phyloP scores from a whole-genome alignment of 208 protist species.

The Crithidia acanthocephali region DNA sequence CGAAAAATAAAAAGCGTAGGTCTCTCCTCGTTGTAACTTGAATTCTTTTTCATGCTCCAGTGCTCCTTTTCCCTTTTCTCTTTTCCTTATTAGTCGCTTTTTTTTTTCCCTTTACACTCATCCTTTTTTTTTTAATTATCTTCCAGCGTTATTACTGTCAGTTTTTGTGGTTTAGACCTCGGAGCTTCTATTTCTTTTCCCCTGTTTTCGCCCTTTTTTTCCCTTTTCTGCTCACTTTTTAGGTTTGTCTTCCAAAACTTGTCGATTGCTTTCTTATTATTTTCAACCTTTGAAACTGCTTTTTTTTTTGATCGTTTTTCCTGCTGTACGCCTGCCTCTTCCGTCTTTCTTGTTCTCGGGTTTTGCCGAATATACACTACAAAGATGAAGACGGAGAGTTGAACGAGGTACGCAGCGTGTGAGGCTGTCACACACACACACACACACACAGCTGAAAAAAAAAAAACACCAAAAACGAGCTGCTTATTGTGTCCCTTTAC shows the following conservation, averaged over 20 bases:
- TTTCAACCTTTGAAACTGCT: background rate
- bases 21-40: background rate
- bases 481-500: background rate
- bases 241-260: background rate
- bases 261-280: background rate
- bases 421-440: too few species aligned
- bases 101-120: background rate
- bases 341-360: background rate
- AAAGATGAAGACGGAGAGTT: background rate
- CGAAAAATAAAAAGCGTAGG: background rate
- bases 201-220: too few species aligned
- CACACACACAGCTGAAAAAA: too few species aligned
- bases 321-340: background rate
- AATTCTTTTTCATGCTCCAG: background rate
- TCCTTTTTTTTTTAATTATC: background rate
- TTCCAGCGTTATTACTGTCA: background rate
- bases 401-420: background rate
- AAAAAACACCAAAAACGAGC: background rate
- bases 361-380: background rate
- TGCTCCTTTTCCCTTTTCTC: background rate
- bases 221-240: constrained; percentile 4
- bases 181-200: background rate
- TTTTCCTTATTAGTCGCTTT: background rate
- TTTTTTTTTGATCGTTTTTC: background rate
- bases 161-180: background rate